Evolutionary conservation across 2,329 filamentous ascomycete genomes (phyloP).

Genomic region (Lecanosticta acicola): DNA sequence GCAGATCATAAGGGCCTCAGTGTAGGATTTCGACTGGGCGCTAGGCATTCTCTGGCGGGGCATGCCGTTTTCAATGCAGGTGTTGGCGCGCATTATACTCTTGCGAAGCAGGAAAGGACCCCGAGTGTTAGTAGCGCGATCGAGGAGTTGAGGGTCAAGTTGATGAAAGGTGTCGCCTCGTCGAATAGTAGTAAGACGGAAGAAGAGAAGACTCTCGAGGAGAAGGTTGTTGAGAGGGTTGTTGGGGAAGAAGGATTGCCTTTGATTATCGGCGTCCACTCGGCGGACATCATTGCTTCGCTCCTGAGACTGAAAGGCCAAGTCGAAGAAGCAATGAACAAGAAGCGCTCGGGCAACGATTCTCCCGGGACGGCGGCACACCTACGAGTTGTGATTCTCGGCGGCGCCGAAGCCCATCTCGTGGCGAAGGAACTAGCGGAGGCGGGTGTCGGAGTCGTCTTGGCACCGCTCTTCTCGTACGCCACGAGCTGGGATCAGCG

Average conservation of each 20-base stretch:
- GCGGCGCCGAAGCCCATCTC: slow-evolving; percentile 59
- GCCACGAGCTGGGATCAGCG: slow-evolving; percentile 56
- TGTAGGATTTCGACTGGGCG: slow-evolving; percentile 34
- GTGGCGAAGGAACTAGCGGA: slow-evolving; percentile 54
- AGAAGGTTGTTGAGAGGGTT: too few species aligned
- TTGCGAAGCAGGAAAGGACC: slow-evolving; percentile 46
- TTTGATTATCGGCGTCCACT: slow-evolving; percentile 56
- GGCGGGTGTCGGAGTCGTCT: slow-evolving; percentile 54
- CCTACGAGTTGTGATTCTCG: slow-evolving; percentile 54
- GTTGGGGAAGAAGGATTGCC: slow-evolving; percentile 50
- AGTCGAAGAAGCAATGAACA: slow-evolving; percentile 42
- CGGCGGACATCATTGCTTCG: slow-evolving; percentile 57
- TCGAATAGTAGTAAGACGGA: too few species aligned
- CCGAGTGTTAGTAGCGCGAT: slow-evolving; percentile 53
- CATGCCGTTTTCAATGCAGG: slow-evolving; percentile 37
- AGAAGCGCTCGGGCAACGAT: background rate
- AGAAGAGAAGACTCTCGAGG: too few species aligned
- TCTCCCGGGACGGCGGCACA: slow-evolving; percentile 17
- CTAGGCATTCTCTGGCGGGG: slow-evolving; percentile 31
- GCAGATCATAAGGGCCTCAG: slow-evolving; percentile 35
- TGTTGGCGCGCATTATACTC: slow-evolving; percentile 44
- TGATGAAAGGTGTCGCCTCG: slow-evolving; percentile 47
- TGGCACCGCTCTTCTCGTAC: slow-evolving; percentile 55
- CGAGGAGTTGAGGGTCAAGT: slow-evolving; percentile 48
- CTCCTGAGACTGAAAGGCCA: slow-evolving; percentile 54